Conservation (phyloP, 1,139 yeast genomes). For the Zygosaccharomyces sapae region DNA sequence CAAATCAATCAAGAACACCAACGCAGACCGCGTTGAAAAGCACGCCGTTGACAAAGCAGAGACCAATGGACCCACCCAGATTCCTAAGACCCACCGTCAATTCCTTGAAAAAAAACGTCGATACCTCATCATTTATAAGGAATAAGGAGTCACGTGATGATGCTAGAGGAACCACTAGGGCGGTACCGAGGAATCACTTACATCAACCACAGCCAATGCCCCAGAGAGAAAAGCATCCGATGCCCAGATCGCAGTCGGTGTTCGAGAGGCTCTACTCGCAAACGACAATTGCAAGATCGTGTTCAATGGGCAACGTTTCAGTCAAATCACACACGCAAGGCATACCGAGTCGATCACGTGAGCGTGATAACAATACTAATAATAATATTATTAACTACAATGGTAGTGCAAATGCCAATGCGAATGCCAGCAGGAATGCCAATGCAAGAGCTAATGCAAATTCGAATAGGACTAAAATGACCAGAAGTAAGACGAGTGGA, state of each 20-base stretch:
- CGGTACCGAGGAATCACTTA: not conserved
- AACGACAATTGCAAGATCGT: slow-evolving; percentile 17
- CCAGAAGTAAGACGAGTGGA: slow-evolving; percentile 17
- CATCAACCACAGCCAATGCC: not conserved
- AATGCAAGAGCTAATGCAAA: not conserved
- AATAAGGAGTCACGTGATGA: not conserved
- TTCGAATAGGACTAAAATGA: slow-evolving; percentile 8
- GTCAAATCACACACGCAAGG: not conserved
- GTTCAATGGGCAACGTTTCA: slow-evolving; percentile 13
- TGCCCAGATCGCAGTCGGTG: slow-evolving; percentile 8
- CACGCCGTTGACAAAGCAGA: slow-evolving; percentile 20
- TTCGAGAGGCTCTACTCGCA: slow-evolving; percentile 21
- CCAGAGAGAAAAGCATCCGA: not conserved
- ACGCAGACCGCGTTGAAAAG: slow-evolving; percentile 14
- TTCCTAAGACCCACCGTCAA: slow-evolving; percentile 21
- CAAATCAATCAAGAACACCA: slow-evolving; percentile 11
- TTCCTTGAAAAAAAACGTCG: slow-evolving; percentile 17
- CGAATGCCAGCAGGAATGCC: not conserved
- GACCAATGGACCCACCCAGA: slow-evolving; percentile 19
- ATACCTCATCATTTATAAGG: not conserved
- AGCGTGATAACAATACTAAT: not conserved
- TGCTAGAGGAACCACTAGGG: not conserved
- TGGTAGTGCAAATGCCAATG: too few species aligned
- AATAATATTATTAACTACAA: too few species aligned
- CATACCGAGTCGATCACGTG: not conserved